Conservation (phyloP, 441 rosid genomes). For the Syzygium malaccense region DNA sequence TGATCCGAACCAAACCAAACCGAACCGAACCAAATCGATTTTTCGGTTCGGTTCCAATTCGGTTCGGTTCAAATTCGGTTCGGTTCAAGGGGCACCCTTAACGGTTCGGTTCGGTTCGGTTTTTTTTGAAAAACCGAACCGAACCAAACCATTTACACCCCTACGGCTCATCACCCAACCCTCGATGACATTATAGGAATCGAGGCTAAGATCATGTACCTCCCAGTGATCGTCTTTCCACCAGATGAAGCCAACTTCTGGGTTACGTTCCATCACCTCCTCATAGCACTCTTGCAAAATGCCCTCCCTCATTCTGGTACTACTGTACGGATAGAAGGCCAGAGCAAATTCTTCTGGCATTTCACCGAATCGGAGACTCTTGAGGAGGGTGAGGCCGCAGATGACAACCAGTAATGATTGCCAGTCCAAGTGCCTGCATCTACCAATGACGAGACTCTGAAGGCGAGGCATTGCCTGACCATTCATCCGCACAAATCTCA, state of each 20-base stretch:
- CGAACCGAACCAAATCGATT: no score
- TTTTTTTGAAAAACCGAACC: no score
- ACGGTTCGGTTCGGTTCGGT: no score
- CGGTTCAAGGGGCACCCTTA: no score
- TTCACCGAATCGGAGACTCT: background rate
- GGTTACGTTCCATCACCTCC: background rate
- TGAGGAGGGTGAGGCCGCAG: background rate
- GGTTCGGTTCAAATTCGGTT: no score
- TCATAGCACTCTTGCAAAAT: background rate
- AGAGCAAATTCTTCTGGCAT: background rate
- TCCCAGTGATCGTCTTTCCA: background rate
- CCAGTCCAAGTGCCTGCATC: background rate
- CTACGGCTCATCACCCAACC: background rate
- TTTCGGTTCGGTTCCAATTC: no score
- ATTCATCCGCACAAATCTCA: background rate
- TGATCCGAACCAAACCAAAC: no score
- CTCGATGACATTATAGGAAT: background rate
- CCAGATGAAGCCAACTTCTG: background rate
- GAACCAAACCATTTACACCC: no score
- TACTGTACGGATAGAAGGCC: accelerated
- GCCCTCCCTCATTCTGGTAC: accelerated
- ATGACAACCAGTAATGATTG: background rate
- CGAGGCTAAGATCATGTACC: accelerated
- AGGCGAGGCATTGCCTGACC: background rate
- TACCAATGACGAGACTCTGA: accelerated